Base-by-base conservation (phyloP, 371 early-diverging fungal species). In the Mucor velutinosus region DNA sequence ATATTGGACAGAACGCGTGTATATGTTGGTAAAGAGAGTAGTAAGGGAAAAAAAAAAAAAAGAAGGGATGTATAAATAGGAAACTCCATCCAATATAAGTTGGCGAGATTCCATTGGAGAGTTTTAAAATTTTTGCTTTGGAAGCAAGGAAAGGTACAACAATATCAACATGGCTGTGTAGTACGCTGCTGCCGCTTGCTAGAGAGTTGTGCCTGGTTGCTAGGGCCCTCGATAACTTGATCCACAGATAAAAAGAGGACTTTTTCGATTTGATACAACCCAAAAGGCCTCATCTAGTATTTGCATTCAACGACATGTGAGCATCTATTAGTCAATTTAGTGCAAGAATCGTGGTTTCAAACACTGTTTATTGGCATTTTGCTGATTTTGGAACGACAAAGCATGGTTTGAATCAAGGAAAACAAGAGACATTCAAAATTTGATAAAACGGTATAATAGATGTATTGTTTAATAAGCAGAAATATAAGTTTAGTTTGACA, bases 401-500 rank as follows among this genome's bases (percentile, higher is more conserved):
- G 27, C 23, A 53, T 53, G 53, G 15, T 53, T 41, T 53, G 53
- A 47, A 25, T 53, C 27, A 53, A 15, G 17, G 17, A 41, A 41
- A 5, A 41, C 4, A 14, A 27, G 14, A 7, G 14, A 53, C 25
- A 53, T 4, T 47, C 23, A 8, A 27, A 14, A 53, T 14, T 23
- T 25, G 27, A 23, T 53, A 53, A 62, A 32, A 62, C 49, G 62
- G 62, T 62, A 62, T 61, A 61, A 17, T 57, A 29, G 23, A 15
- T 51, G 33, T 51, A 47, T 33, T 41, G 12, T 27, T n/a, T 30
- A 32, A 35, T 30, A 33, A 33, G 32, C 23, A 21, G n/a, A 33
- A 17, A 21, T 33, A 43, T 19, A 14, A 35, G 37, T 66, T 75
- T 82, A 87, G 74, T 82, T 82, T 15, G 82, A 78, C 62, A 87